phyloP scores from a whole-genome alignment of 2,329 filamentous ascomycete species.

The Aspergillus neotritici region DNA sequence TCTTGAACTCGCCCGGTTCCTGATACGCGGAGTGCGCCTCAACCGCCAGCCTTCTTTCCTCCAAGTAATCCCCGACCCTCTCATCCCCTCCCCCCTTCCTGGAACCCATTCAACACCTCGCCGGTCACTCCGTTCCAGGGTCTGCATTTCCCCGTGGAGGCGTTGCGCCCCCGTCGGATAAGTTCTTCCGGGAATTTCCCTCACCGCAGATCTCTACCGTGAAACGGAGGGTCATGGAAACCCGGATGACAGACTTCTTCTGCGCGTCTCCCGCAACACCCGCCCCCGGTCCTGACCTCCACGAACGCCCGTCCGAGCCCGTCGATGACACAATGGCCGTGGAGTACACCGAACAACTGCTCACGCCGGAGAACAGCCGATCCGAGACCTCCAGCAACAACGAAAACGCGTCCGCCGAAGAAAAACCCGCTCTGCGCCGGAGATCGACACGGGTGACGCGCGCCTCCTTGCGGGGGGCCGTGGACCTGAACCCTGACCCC shows the following conservation, averaged over 20 bases:
- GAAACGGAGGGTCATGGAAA: slow-evolving; percentile 24
- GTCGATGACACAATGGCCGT: slow-evolving; percentile 28
- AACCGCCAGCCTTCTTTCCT: slow-evolving; percentile 3
- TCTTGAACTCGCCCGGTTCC: background rate
- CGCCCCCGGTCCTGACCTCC: slow-evolving; percentile 23
- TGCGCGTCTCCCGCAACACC: slow-evolving; percentile 30
- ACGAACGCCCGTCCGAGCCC: slow-evolving; percentile 21
- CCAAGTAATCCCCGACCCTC: slow-evolving; percentile 1
- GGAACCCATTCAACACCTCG: background rate
- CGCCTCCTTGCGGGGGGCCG: slow-evolving; percentile 31
- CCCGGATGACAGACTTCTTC: slow-evolving; percentile 13
- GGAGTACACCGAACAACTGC: slow-evolving; percentile 35
- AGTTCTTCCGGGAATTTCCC: slow-evolving; percentile 6
- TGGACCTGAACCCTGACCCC: slow-evolving; percentile 22
- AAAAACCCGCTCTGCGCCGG: slow-evolving; percentile 27
- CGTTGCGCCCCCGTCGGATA: too few species aligned
- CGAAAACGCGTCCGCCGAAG: slow-evolving; percentile 31
- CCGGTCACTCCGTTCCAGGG: background rate
- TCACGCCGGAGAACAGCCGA: slow-evolving; percentile 40
- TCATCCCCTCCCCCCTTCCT: too few species aligned
- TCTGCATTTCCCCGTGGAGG: too few species aligned
- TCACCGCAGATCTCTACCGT: slow-evolving; percentile 4
- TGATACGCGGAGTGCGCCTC: slow-evolving; percentile 6
- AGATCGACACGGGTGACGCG: slow-evolving; percentile 38
- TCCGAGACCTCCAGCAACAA: slow-evolving; percentile 41